Conservation (phyloP, 768 basidiomycete species). For the Boletus rubroflammeus region DNA sequence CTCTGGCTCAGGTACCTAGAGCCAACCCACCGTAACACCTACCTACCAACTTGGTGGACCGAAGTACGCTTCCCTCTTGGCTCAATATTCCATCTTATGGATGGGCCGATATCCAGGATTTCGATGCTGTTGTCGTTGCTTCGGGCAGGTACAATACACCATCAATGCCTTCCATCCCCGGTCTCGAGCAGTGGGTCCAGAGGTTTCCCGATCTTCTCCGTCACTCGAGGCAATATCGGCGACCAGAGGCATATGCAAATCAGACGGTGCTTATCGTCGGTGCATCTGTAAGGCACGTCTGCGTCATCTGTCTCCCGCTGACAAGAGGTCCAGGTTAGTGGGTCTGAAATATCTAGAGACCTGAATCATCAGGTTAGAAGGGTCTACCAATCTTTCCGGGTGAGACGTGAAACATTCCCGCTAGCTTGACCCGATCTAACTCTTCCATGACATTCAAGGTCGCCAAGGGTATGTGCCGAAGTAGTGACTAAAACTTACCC, state of each 20-base stretch:
- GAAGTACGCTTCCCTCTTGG: not conserved
- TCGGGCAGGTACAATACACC: not conserved
- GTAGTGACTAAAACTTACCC: not conserved
- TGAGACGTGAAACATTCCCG: not conserved
- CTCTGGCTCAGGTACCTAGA: not conserved
- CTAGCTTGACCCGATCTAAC: not conserved
- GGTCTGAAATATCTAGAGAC: slow-evolving; percentile 13
- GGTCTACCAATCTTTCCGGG: slow-evolving; percentile 10
- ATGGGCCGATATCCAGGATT: not conserved
- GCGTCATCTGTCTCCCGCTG: not conserved
- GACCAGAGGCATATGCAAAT: slow-evolving; percentile 34
- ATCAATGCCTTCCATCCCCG: not conserved
- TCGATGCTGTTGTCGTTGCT: not conserved
- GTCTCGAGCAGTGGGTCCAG: not conserved
- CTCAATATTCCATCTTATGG: not conserved
- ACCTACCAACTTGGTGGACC: not conserved
- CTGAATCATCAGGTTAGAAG: slow-evolving; percentile 4
- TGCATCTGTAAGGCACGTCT: slow-evolving; percentile 4
- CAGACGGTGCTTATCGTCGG: slow-evolving; percentile 44
- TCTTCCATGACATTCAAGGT: not conserved
- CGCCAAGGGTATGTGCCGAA: not conserved
- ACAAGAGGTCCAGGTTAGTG: not conserved
- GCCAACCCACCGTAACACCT: not conserved
- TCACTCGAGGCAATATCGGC: slow-evolving; percentile 43
- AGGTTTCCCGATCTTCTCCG: slow-evolving; percentile 31